These are phyloP conservation scores for Trichoderma arundinaceum DNA, from an alignment of 2,329 filamentous ascomycete species.

Conservation along the genomic window DNA sequence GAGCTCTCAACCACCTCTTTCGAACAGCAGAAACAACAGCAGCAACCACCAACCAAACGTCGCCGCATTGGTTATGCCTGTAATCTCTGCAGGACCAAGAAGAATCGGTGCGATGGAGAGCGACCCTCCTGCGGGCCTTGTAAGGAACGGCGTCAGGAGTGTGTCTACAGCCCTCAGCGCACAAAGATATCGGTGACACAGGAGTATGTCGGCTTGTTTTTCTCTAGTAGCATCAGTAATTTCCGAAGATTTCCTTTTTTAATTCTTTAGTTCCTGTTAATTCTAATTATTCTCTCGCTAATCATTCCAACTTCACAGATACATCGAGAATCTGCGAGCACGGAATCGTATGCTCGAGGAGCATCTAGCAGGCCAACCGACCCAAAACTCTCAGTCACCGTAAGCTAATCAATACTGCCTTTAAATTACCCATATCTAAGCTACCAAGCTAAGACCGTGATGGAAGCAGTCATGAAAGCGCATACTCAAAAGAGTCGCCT, in stretches of 20 bases:
- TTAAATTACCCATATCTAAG: background rate
- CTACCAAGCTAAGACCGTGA: background rate
- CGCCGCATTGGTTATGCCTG: slow-evolving; percentile 25
- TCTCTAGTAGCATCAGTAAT: no score
- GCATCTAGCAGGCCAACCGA: slow-evolving; percentile 16
- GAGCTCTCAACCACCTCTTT: slow-evolving; percentile 4
- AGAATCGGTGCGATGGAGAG: slow-evolving; percentile 28
- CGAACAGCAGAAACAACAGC: slow-evolving; percentile 6
- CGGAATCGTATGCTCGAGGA: slow-evolving; percentile 26
- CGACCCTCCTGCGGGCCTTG: slow-evolving; percentile 23
- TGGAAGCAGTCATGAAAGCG: background rate
- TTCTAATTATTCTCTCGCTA: no score
- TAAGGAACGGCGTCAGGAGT: slow-evolving; percentile 28
- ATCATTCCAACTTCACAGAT: background rate
- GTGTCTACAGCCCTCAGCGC: slow-evolving; percentile 26
- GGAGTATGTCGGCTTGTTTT: slow-evolving; percentile 14
- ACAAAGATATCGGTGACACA: slow-evolving; percentile 26
- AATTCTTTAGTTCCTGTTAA: no score
- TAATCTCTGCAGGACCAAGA: slow-evolving; percentile 22
- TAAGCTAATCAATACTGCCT: background rate
- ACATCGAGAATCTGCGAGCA: slow-evolving; percentile 27
- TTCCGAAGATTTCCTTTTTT: background rate
- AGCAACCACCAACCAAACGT: slow-evolving; percentile 9
- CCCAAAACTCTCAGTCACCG: slow-evolving; percentile 18
- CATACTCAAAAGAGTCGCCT: slow-evolving; percentile 18